Base-by-base conservation (phyloP, 1,139 yeast genomes). In the Nakaseomyces delphensis region DNA sequence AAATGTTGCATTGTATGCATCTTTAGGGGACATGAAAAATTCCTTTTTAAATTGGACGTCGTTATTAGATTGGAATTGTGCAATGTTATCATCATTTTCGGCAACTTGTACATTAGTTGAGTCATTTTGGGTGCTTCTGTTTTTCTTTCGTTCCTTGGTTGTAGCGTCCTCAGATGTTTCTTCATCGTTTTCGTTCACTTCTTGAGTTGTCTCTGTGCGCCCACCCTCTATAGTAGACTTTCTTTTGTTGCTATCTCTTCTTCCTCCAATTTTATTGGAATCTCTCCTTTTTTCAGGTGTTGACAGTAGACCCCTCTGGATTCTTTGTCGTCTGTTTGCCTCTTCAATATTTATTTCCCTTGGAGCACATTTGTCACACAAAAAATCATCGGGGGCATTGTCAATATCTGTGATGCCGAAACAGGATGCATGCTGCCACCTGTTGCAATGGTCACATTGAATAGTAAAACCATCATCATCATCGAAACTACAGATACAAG, bases 401-500 rank as follows among this genome's bases (percentile, higher is more conserved):
- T 76, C 83, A 45, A 75, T 79, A 39, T 81, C 74, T 41, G 70
- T 71, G 50, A 83, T 84, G 7, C 83, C 84, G 76, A 85, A 86
- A 64, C 97, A 89, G 19, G 77, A 70, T 37, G 94, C 89, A 65
- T 89, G 97, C 59, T 87, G 96, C 96, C 96, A 89, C 48, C 95
- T 76, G 62, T 76, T 81, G 62, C 97, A 89, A 38, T 77, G 73
- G 59, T 87, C 96, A 66, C 97, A 89, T 62, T 87, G 96, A 47
- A 89, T 83, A 1, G 96, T 87, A 60, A 85, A 86, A 1, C 96
- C 96, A 58, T 89, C 97, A 62, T 89, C 97, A 50, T 89, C 95
- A 45, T 80, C 86, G 50, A 73, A 78, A 0, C 80, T 89, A 67
- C 98, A 89, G 3, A 89, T 76, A 65, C 98, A 89, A 3, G 96